Evolutionary conservation across 306 rosid genomes (phyloP).

Genomic region (Acacia confusa): DNA sequence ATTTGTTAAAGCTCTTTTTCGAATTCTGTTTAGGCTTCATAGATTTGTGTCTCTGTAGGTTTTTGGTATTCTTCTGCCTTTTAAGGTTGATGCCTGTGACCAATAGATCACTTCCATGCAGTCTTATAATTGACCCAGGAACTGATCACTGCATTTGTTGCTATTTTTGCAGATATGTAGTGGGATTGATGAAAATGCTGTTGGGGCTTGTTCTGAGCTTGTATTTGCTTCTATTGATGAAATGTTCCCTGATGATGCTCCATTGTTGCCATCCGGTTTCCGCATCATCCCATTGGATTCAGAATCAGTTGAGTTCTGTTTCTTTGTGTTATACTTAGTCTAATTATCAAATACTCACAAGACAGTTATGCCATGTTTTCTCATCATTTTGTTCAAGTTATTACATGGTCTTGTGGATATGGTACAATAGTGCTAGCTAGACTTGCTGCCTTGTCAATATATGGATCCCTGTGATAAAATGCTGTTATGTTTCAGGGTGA

Average conservation of each 20-base stretch:
- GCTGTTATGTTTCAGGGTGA: slow-evolving; percentile 51
- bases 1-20: neutral
- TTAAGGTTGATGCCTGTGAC: neutral
- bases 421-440: neutral
- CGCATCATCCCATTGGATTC: slow-evolving; percentile 74
- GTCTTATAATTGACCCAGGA: neutral
- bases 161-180: slow-evolving; percentile 56
- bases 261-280: slow-evolving; percentile 79
- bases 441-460: neutral
- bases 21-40: neutral
- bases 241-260: slow-evolving; percentile 88
- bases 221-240: slow-evolving; percentile 90
- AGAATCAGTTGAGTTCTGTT: slow-evolving; percentile 65
- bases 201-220: slow-evolving; percentile 85
- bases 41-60: neutral
- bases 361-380: neutral
- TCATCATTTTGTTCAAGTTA: neutral
- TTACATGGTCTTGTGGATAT: neutral
- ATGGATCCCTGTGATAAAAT: neutral
- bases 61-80: neutral
- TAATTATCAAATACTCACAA: neutral
- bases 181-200: slow-evolving; percentile 80
- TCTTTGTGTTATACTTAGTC: neutral
- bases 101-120: neutral
- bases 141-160: neutral